Evolutionary conservation across 1,284 basidiomycete species (phyloP), one percentile per base, ranked within the genome.

Genomic region (Marasmius sp.): DNA sequence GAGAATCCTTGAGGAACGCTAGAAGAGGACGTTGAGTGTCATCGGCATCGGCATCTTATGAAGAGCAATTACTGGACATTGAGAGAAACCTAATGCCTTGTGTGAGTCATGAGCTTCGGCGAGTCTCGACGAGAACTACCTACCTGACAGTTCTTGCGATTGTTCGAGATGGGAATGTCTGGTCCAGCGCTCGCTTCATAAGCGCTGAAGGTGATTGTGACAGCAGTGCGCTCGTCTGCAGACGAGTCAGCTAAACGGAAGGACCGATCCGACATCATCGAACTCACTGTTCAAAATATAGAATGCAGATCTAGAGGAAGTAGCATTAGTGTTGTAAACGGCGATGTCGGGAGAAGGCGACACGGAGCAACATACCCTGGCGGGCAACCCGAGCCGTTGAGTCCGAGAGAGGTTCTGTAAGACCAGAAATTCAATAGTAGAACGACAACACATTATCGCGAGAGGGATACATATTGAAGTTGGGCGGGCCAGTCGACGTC

Each of bases 1-100:
- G 68, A 66, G 59, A 70, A 69, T 5, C 69, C 69, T 55, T 64
- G 52, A 39, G 68, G 67, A n/a, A 70, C 65, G 49, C 68, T 70
- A 27, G 7, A 22, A 45, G n/a, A 54, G 14, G 5, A 57, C 16
- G 57, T 22, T 11, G 33, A 54, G 12, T 3, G 27, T 12, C 18
- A 18, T 11, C 48, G 14, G 11, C 14, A 54, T 14, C 27, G 16
- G n/a, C 14, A 20, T 3, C n/a, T 33, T 1, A 34, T 51, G 7
- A 49, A 11, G 12, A 5, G 27, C 14, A 50, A 64, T 55, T 61
- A 70, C 68, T 56, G 57, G 39, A 71, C 65, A 38, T 66, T 66
- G 36, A 70, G 59, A 39, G 68, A 49, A 27, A 49, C 48, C 48
- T 49, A 18, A 6, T 18, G 27, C 18, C 2, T 11, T 20, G 10